Conservation (phyloP, 2,329 filamentous ascomycete species). For the Scedosporium dehoogii region DNA sequence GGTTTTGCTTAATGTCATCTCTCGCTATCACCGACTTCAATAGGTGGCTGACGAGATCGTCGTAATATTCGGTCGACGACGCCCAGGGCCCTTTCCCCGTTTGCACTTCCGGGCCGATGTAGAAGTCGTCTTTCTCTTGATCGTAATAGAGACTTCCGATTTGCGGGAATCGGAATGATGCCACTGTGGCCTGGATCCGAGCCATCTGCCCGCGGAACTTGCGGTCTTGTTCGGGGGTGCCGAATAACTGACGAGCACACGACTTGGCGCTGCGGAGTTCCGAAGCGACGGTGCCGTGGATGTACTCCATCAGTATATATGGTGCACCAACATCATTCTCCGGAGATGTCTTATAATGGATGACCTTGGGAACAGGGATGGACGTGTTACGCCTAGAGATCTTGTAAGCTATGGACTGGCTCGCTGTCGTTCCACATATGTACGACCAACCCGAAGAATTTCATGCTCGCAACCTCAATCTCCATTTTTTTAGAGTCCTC, state of each 20-base stretch:
- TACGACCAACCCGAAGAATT: neutral
- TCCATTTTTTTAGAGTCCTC: neutral
- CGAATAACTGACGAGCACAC: neutral
- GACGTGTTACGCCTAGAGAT: neutral
- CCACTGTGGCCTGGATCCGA: neutral
- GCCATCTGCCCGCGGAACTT: neutral
- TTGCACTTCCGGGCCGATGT: neutral
- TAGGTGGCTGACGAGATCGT: neutral
- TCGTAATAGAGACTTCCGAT: neutral
- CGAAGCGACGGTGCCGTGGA: conserved; percentile 18
- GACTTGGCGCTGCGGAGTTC: conserved; percentile 4
- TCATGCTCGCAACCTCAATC: neutral
- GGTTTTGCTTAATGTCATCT: neutral
- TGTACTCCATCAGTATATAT: conserved; percentile 20
- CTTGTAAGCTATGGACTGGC: neutral
- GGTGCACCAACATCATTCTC: conserved; percentile 16
- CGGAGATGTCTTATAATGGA: conserved; percentile 13
- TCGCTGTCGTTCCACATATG: neutral
- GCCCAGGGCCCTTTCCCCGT: neutral
- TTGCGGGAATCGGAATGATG: neutral
- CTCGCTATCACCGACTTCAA: too few species aligned
- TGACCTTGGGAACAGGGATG: conserved; percentile 16
- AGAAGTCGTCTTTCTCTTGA: neutral
- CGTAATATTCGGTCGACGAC: neutral
- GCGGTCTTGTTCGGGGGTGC: neutral